These are phyloP conservation scores for Neurospora sp. DNA, from an alignment of 495 filamentous ascomycete genomes.

Conservation along the genomic window DNA sequence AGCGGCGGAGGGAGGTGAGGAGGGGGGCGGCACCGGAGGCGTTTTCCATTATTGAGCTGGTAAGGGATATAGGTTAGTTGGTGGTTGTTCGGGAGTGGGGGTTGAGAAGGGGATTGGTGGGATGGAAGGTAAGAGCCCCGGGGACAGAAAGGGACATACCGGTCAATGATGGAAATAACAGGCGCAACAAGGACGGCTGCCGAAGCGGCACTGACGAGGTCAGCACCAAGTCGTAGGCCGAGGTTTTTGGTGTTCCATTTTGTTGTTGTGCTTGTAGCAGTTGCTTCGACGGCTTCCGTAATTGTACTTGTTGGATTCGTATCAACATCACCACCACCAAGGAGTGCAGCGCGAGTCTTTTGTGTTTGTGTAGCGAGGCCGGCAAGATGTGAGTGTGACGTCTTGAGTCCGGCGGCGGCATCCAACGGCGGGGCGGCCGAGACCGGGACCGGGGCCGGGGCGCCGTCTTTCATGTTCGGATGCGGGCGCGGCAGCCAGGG, in stretches of 20 bases:
- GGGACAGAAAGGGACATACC: constrained; percentile 39
- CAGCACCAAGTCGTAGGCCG: constrained; percentile 56
- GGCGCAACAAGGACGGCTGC: constrained; percentile 82
- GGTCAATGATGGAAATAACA: constrained; percentile 82
- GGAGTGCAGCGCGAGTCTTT: neutral
- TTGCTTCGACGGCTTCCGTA: too few relatives aligned
- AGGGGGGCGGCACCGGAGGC: constrained; percentile 75
- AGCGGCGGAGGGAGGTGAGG: constrained; percentile 50
- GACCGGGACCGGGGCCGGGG: neutral
- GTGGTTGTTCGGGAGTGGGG: neutral
- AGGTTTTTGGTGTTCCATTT: constrained; percentile 75
- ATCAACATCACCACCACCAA: neutral
- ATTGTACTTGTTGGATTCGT: neutral
- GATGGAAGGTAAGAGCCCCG: too few relatives aligned
- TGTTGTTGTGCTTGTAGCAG: constrained; percentile 10
- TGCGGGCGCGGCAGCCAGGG: neutral
- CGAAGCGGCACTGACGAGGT: constrained; percentile 58
- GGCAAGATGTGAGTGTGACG: neutral
- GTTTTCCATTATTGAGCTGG: constrained; percentile 89
- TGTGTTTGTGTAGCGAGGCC: neutral
- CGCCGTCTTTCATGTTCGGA: neutral
- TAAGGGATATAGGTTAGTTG: neutral
- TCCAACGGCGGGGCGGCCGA: neutral
- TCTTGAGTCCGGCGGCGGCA: neutral
- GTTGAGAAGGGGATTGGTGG: neutral